phyloP scores from a whole-genome alignment of 805 yeast species.

The Torulaspora quercuum region DNA sequence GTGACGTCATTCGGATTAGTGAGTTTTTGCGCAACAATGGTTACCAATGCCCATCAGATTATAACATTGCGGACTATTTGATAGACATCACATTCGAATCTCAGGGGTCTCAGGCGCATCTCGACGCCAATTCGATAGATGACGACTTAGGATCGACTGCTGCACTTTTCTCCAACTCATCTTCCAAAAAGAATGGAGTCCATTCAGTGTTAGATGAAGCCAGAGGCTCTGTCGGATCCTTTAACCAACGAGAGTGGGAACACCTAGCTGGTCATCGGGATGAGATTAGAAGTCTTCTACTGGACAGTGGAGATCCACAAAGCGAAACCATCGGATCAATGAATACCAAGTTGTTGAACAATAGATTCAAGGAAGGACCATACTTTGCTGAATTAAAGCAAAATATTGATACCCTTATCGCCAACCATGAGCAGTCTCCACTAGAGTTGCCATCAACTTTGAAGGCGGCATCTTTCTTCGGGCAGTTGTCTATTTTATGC shows the following conservation, averaged over 20 bases:
- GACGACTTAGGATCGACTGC: constrained; percentile 34
- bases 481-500: constrained; percentile 71
- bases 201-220: constrained; percentile 13
- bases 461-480: constrained; percentile 50
- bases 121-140: constrained; percentile 6
- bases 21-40: constrained; percentile 76
- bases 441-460: constrained; percentile 17
- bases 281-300: constrained; percentile 45
- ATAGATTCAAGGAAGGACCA: constrained; percentile 36
- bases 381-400: constrained; percentile 30
- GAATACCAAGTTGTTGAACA: constrained; percentile 26
- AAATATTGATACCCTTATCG: constrained; percentile 33
- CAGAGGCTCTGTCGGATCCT: constrained; percentile 26
- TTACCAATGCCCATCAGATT: constrained; percentile 79
- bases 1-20: constrained; percentile 69
- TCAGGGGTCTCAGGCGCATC: constrained; percentile 9
- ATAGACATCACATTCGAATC: constrained; percentile 82
- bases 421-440: constrained; percentile 18
- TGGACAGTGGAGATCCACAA: constrained; percentile 20
- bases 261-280: constrained; percentile 80
- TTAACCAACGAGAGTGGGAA: constrained; percentile 79
- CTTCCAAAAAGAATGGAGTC: constrained; percentile 9
- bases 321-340: constrained; percentile 23
- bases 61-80: constrained; percentile 89
- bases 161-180: constrained; percentile 13